These are phyloP conservation scores for Microstegium vimineum DNA, from an alignment of 176 grass and related monocot genomes.

Conservation along the genomic window DNA sequence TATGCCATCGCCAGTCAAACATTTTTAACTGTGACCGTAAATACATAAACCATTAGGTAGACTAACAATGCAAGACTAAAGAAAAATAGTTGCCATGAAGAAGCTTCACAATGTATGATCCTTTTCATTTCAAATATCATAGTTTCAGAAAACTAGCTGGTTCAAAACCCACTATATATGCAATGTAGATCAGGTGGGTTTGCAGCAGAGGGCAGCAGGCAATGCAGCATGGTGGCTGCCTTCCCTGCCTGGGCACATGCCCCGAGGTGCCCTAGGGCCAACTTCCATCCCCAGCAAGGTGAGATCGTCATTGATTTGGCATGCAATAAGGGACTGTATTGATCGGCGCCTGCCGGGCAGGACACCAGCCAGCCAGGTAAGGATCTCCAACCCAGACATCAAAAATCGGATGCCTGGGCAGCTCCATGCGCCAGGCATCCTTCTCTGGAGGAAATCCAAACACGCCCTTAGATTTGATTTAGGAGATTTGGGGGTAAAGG, in stretches of 20 bases:
- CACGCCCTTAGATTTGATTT: neutral
- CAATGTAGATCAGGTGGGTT: neutral
- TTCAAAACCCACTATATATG: neutral
- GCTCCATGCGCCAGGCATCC: neutral
- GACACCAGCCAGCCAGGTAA: neutral
- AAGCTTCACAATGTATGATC: neutral
- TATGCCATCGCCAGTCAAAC: no score
- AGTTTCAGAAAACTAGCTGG: neutral
- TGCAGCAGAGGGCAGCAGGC: neutral
- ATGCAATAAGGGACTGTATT: neutral
- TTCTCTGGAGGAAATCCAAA: neutral
- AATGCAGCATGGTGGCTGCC: neutral
- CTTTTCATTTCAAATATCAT: neutral
- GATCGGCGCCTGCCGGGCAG: no score
- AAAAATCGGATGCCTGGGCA: neutral
- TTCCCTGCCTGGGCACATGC: neutral
- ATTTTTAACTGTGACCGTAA: no score
- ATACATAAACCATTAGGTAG: no score
- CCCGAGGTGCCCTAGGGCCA: neutral
- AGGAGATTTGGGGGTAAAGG: neutral
- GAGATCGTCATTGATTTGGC: neutral
- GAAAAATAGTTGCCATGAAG: neutral
- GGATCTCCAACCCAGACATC: neutral
- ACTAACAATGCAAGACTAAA: neutral
- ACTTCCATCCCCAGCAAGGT: neutral